Conservation (phyloP, 768 basidiomycete species). For the Fomitopsis pulvina region DNA sequence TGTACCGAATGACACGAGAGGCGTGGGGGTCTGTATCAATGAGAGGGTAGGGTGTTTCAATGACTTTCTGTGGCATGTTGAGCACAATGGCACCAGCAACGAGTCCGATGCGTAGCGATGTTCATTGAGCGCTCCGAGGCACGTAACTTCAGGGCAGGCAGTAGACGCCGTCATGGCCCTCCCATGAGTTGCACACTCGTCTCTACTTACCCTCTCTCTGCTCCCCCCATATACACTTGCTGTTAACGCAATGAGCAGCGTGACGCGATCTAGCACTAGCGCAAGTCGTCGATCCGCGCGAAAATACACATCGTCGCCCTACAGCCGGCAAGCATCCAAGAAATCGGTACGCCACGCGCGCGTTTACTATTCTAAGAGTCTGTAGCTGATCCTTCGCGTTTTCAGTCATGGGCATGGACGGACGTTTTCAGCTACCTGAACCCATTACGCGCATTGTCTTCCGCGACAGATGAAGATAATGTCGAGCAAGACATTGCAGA, state of each 20-base stretch:
- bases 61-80: conserved; percentile 48
- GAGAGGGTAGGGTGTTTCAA: conserved; percentile 73
- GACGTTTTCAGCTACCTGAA: conserved; percentile 46
- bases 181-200: not conserved
- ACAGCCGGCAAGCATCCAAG: conserved; percentile 35
- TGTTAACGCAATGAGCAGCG: conserved; percentile 11
- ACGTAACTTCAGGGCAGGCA: conserved; percentile 5
- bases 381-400: conserved; percentile 19
- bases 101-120: too few species aligned
- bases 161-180: not conserved
- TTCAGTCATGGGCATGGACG: conserved; percentile 42
- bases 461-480: conserved; percentile 7
- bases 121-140: not conserved
- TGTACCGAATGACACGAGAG: conserved; percentile 79
- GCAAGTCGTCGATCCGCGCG: conserved; percentile 10
- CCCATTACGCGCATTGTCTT: conserved; percentile 30
- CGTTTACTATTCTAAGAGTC: conserved; percentile 8
- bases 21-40: conserved; percentile 94
- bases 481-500: conserved; percentile 1
- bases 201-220: conserved; percentile 1
- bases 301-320: conserved; percentile 40
- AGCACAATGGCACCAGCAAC: conserved; percentile 13
- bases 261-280: conserved; percentile 3
- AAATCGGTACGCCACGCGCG: conserved; percentile 39
- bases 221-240: not conserved